Evolutionary conservation across 148 eudicot species (phyloP).

Genomic region (Vaccinium macrocarpon): DNA sequence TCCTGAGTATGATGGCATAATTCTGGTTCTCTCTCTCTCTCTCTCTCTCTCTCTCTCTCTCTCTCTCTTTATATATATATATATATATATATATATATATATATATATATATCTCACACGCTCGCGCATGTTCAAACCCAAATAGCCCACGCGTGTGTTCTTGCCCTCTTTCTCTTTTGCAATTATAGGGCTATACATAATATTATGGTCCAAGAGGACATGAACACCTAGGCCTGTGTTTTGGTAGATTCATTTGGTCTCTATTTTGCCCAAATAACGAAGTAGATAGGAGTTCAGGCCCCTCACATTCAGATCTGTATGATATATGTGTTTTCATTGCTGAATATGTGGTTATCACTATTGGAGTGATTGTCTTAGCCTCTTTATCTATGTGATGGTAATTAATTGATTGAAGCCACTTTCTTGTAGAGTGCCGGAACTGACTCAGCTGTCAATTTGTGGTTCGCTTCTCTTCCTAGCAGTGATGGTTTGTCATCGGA

Average conservation of each 20-base stretch:
- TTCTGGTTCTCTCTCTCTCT: slow-evolving; percentile 72
- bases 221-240: neutral
- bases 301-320: neutral
- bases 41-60: neutral
- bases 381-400: slow-evolving; percentile 8
- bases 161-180: neutral
- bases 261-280: neutral
- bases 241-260: neutral
- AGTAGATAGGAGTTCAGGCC: too few species aligned
- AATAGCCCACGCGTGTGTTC: neutral
- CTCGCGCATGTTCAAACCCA: neutral
- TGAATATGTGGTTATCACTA: neutral
- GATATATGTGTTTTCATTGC: neutral
- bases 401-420: slow-evolving; percentile 1
- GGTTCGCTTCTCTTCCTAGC: slow-evolving; percentile 60
- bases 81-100: neutral
- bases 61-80: neutral
- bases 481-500: slow-evolving; percentile 39
- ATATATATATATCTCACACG: neutral
- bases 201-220: neutral
- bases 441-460: slow-evolving; percentile 87
- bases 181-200: neutral
- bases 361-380: neutral
- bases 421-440: slow-evolving; percentile 90
- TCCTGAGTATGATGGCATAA: slow-evolving; percentile 81